A percentile compares a stretch with the other conserved stretches of the same genome.
Conservation (phyloP, 306 rosid genomes). For the Cicer cuneatum region DNA sequence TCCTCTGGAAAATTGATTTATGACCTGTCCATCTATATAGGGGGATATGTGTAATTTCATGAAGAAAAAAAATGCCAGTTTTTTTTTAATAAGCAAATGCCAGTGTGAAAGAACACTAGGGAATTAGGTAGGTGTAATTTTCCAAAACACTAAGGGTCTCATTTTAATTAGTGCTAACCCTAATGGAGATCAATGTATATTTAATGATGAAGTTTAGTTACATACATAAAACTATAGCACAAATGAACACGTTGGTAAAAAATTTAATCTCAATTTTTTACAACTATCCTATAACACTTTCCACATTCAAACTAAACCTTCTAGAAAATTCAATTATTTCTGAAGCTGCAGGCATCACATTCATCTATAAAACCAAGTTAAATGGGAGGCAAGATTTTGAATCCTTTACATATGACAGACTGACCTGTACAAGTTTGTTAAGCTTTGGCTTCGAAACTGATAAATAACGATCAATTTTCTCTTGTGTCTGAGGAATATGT, state of each 20-base stretch:
- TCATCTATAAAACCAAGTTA: constrained; percentile 37
- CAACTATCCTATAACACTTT: constrained; percentile 33
- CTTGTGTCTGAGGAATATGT: constrained; percentile 85
- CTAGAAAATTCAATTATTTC: constrained; percentile 35
- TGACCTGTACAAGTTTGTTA: constrained; percentile 93
- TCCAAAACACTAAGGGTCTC: constrained; percentile 10
- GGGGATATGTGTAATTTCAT: neutral
- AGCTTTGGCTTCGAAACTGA: constrained; percentile 80
- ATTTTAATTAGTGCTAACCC: neutral
- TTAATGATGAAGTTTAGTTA: constrained; percentile 21
- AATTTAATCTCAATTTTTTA: constrained; percentile 19
- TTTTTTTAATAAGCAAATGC: neutral
- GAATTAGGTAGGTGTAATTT: constrained; percentile 19
- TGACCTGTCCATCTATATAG: neutral
- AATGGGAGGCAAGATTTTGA: constrained; percentile 33
- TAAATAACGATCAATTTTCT: constrained; percentile 86
- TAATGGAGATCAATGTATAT: constrained; percentile 4
- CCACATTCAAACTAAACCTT: constrained; percentile 27
- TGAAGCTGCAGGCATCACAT: constrained; percentile 41
- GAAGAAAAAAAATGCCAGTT: too few species aligned
- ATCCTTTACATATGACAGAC: constrained; percentile 41
- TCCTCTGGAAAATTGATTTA: neutral
- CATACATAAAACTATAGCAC: constrained; percentile 16
- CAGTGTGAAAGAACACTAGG: neutral
- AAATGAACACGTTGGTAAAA: constrained; percentile 10